Evolutionary conservation across 768 basidiomycete genomes (phyloP), one percentile per base, ranked within the genome.

Genomic region (Lactifluus subvellereus): DNA sequence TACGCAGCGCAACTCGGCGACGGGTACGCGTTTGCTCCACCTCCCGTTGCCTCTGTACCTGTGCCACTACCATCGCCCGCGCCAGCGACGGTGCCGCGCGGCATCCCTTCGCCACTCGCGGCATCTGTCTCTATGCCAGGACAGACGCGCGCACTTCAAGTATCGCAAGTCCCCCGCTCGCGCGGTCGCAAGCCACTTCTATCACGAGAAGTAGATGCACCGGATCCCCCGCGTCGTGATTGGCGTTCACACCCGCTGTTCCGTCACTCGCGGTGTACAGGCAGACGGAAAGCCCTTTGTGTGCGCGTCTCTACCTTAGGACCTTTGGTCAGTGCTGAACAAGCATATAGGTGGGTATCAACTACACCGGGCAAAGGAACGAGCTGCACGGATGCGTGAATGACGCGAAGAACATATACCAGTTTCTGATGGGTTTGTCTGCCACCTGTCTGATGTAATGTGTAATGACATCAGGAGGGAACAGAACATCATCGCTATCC

Each of bases 181-280:
- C 63, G 22, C 18, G 45, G 10, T 16, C 54, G 32, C 51, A 52
- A 49, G 45, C 50, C 64, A 2, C 54, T 48, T 30, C 16, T 57
- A 14, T 45, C 64, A 20, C 60, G 43, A 53, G 64, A 57, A 47
- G 14, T 63, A 11, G 49, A 60, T 37, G 48, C 45, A 6, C 37
- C 40, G 51, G 14, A 55, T 2, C 57, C 43, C 1, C 54, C 43
- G 20, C 38, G 10, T 9, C 33, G 14, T 33, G 52, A 51, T 40
- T 13, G 16, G n/a, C 53, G 40, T 49, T 16, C 16, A 27, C 68
- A 67, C 30, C 68, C 66, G 11, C 32, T 66, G 22, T 94, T 92
- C 77, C 87, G 90, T 68, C 94, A 92, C 69, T 94, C 92, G 2
- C 91, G 92, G 68, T 97, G 95, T 71, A 91, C 77, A 20, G 91